phyloP scores from a whole-genome alignment of 352 stramenopile genomes.

The Phytophthora sansomeana region DNA sequence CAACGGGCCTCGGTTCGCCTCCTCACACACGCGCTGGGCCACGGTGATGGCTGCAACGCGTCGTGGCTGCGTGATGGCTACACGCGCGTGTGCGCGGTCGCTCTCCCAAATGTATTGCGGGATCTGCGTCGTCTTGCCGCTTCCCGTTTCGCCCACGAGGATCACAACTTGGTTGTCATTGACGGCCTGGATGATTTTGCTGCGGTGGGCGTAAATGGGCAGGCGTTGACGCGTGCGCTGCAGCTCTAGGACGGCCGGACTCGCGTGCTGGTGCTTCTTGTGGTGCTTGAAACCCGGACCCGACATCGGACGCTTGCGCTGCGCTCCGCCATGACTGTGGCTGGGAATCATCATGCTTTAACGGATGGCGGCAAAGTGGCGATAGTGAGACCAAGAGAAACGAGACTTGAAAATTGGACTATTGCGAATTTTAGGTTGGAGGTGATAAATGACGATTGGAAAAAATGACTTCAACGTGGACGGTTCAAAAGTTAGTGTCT shows the following conservation, averaged over 20 bases:
- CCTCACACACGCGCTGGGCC: slow-evolving; percentile 81
- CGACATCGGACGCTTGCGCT: slow-evolving; percentile 38
- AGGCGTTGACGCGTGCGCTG: slow-evolving; percentile 69
- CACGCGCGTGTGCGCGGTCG: slow-evolving; percentile 46
- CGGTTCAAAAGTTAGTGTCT: slow-evolving; percentile 12
- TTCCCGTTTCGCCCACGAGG: slow-evolving; percentile 90
- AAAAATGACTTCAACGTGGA: slow-evolving; percentile 18
- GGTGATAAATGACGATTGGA: neutral
- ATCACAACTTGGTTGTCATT: slow-evolving; percentile 82
- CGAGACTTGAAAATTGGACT: slow-evolving; percentile 2
- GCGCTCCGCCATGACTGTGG: slow-evolving; percentile 8
- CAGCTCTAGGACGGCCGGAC: slow-evolving; percentile 45
- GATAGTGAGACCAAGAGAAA: slow-evolving; percentile 27
- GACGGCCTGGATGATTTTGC: slow-evolving; percentile 70
- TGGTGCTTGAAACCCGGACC: slow-evolving; percentile 16
- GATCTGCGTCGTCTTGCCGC: slow-evolving; percentile 93
- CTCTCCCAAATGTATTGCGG: slow-evolving; percentile 88
- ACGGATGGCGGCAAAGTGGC: slow-evolving; percentile 30
- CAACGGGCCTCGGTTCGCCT: slow-evolving; percentile 56
- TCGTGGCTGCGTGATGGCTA: slow-evolving; percentile 86
- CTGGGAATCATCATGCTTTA: slow-evolving; percentile 24
- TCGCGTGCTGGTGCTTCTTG: slow-evolving; percentile 47
- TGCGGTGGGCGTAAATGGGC: slow-evolving; percentile 80
- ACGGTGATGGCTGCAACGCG: slow-evolving; percentile 87
- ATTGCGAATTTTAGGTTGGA: slow-evolving; percentile 3